These are phyloP conservation scores for Malania oleifera DNA, from an alignment of 164 flowering plant species.

Conservation along the genomic window DNA sequence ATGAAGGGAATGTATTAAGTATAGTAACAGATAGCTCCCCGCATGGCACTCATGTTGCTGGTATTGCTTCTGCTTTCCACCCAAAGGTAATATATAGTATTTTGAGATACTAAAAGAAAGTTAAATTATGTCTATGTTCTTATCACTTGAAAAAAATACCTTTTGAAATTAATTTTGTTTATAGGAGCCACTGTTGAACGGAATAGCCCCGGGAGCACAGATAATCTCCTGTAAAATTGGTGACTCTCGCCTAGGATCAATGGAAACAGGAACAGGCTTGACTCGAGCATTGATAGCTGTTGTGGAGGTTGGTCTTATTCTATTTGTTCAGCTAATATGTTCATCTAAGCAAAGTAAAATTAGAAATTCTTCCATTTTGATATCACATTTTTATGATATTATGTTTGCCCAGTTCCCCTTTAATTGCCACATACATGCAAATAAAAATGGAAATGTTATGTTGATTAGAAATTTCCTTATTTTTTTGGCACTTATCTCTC, in stretches of 20 bases:
- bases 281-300: constrained; percentile 89
- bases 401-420: no score
- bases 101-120: neutral
- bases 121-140: neutral
- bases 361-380: neutral
- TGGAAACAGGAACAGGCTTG: constrained; percentile 99
- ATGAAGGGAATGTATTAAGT: constrained; percentile 84
- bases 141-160: constrained; percentile 1
- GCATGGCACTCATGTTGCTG: constrained; percentile 99
- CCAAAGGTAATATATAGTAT: constrained; percentile 46
- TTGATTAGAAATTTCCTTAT: no score
- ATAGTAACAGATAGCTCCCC: constrained; percentile 95
- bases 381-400: no score
- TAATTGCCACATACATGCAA: no score
- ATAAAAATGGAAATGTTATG: no score
- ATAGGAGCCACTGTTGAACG: constrained; percentile 94
- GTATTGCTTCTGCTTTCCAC: constrained; percentile 91
- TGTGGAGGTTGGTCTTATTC: constrained; percentile 61
- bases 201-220: constrained; percentile 98
- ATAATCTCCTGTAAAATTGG: constrained; percentile 94
- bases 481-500: no score
- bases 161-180: constrained; percentile 11
- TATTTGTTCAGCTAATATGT: neutral
- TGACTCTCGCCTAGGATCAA: constrained; percentile 88
- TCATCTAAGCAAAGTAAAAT: neutral